phyloP scores from a whole-genome alignment of 2,329 filamentous ascomycete species.

The Fusarium tuaranense region DNA sequence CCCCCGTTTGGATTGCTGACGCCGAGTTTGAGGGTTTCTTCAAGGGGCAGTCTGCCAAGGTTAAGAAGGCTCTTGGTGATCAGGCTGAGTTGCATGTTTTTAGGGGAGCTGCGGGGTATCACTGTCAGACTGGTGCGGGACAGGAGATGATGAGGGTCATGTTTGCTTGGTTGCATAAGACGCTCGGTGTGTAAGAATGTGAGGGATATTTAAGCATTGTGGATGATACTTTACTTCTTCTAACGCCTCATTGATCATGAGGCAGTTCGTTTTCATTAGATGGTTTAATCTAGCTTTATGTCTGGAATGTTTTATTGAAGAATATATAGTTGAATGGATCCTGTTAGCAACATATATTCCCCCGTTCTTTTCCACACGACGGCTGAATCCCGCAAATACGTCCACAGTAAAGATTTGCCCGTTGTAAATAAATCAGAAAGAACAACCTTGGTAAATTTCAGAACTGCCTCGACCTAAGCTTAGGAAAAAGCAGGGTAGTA shows the following conservation, averaged over 20 bases:
- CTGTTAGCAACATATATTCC: background rate
- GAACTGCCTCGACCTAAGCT: background rate
- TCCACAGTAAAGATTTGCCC: background rate
- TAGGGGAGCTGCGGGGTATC: background rate
- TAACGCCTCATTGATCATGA: background rate
- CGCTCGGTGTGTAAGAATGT: background rate
- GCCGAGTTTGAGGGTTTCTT: slow-evolving; percentile 34
- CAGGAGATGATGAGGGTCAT: slow-evolving; percentile 3
- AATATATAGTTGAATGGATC: background rate
- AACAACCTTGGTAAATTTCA: background rate
- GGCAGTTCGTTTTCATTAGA: background rate
- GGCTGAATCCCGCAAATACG: background rate
- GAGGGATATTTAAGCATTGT: background rate
- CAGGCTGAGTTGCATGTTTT: background rate
- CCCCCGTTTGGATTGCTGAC: slow-evolving; percentile 37
- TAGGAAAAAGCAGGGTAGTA: background rate
- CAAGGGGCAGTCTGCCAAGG: background rate
- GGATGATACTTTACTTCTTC: background rate
- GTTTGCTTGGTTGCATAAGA: slow-evolving; percentile 3
- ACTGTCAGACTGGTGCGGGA: background rate
- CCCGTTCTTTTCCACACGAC: background rate
- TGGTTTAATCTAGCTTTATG: background rate
- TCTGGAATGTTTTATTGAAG: background rate
- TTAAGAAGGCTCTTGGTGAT: background rate
- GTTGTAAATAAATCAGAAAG: background rate